Percentiles rank a stretch among this genome's conserved stretches.
phyloP scores from a whole-genome alignment of 371 early-diverging fungal species.

The Vairimorpha necatrix region DNA sequence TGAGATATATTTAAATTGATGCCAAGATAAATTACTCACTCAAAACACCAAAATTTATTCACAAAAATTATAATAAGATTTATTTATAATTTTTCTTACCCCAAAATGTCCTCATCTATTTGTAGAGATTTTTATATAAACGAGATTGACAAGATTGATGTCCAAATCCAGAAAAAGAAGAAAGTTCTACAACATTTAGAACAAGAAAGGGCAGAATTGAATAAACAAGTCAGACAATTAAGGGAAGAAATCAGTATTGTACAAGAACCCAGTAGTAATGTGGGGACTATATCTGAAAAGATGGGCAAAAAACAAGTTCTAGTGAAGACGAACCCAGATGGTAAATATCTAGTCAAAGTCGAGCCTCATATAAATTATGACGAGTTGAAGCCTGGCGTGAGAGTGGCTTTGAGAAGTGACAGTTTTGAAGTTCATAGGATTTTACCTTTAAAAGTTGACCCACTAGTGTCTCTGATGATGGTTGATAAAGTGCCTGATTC shows the following conservation, averaged over 20 bases:
- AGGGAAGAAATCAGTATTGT: constrained; percentile 91
- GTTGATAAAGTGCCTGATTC: constrained; percentile 66
- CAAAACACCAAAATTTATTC: no score
- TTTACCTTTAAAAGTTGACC: constrained; percentile 65
- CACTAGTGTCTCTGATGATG: constrained; percentile 61
- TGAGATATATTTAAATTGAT: no score
- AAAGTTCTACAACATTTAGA: constrained; percentile 91
- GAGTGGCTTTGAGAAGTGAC: constrained; percentile 93
- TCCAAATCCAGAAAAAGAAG: constrained; percentile 51
- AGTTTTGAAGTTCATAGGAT: constrained; percentile 78
- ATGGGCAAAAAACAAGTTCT: constrained; percentile 97
- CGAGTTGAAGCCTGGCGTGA: constrained; percentile 84
- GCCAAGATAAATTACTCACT: no score
- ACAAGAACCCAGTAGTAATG: constrained; percentile 91
- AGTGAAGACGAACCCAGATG: constrained; percentile 95
- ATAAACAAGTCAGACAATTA: constrained; percentile 81
- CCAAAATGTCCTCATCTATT: constrained; percentile 1
- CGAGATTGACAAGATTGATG: constrained; percentile 55
- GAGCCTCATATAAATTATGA: constrained; percentile 77
- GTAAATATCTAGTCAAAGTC: constrained; percentile 95
- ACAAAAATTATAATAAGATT: no score
- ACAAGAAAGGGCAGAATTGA: constrained; percentile 90
- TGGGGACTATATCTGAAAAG: constrained; percentile 93
- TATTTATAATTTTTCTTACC: no score
- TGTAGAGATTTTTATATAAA: constrained; percentile 57